A percentile compares a stretch with the other conserved stretches of the same genome.
Evolutionary conservation across 208 protist species (phyloP).

Genomic region (Naegleria gruberi): DNA sequence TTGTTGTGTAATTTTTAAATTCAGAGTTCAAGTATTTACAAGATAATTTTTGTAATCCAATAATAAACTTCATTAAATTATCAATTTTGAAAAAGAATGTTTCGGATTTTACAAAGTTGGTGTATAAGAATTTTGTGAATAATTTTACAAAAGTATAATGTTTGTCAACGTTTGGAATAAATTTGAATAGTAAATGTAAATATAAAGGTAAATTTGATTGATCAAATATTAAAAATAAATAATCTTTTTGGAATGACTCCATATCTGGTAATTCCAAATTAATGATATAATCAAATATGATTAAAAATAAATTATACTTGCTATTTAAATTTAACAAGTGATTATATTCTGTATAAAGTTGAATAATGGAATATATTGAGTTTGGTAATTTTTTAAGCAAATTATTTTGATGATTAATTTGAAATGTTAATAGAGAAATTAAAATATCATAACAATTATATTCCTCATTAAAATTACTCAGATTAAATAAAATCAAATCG

Average conservation of each 20-base stretch:
- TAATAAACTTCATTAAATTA: constrained; percentile 1
- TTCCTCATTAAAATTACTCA: background rate
- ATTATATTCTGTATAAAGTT: background rate
- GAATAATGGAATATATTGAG: background rate
- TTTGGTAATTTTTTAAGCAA: background rate
- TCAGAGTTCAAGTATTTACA: background rate
- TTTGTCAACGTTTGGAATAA: background rate
- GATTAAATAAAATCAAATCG: background rate
- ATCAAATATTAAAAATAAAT: background rate
- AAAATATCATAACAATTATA: background rate
- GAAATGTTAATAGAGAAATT: background rate
- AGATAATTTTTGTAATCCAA: background rate
- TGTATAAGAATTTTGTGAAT: background rate
- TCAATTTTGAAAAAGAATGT: background rate
- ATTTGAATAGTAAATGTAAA: background rate
- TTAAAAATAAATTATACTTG: background rate
- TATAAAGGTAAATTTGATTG: background rate
- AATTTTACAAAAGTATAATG: background rate
- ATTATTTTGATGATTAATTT: background rate
- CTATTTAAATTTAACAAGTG: background rate
- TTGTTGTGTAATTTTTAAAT: background rate
- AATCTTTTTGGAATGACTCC: background rate
- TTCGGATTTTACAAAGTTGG: background rate
- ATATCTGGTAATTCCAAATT: background rate
- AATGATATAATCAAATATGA: background rate